Evolutionary conservation across 2,329 filamentous ascomycete genomes (phyloP), one percentile per base, ranked within the genome.

Genomic region (Trichophyton simii): DNA sequence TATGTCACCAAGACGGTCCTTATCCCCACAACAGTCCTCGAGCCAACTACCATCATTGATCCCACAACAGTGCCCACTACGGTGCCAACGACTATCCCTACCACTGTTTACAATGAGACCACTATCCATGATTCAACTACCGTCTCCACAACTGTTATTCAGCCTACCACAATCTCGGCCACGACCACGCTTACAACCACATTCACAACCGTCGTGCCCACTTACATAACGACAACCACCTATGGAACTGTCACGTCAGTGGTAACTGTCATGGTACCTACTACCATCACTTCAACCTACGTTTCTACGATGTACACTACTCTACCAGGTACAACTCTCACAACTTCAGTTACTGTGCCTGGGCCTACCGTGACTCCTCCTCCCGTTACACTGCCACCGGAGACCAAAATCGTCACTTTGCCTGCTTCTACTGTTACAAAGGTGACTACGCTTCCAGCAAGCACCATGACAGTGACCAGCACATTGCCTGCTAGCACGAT

Each of bases 231-330:
- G 3, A 70, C 65, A 4, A 64, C 62, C 13, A 59, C 67, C 20
- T 67, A 67, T 1, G 63, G 68, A 2, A 71, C 69, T 0, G 15
- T 64, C 4, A 65, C 67, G 6, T 64, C 64, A n/a, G 50, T 63
- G 7, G 66, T 68, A 2, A 65, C 67, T 20, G 75, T 72, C 0
- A 68, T 65, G 11, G 65, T 69, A 6, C 75, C 73, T 0, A 60
- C 71, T 15, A 75, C 71, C 0, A 41, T 73, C n/a, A 75, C 70
- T 7, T 64, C 63, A 11, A 63, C 18, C 8, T 61, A 60, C 34
- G 63, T 61, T 9, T 61, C 64, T 1, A 67, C 65, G 3, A 57
- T 66, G 9, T 63, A 63, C 3, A 62, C 61, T n/a, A 60, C 59
- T 7, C 28, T 63, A 18, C 38, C 44, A 9, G 57, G 36, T 11